phyloP scores from a whole-genome alignment of 768 basidiomycete genomes.

The Suillus occidentalis region DNA sequence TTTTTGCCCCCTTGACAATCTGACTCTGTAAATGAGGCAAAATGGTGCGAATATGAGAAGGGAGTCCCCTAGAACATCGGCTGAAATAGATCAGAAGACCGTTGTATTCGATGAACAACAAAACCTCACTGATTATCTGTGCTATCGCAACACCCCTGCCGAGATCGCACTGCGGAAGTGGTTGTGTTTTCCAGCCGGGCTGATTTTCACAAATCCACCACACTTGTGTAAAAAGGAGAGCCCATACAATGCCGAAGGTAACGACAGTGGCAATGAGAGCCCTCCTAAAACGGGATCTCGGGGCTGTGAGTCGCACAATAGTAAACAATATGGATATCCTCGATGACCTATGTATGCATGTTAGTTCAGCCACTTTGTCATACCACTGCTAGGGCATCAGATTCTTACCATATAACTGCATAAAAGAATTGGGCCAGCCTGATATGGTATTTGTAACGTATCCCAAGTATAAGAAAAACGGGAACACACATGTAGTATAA shows the following conservation, averaged over 20 bases:
- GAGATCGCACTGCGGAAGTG: background rate
- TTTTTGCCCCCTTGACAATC: constrained; percentile 38
- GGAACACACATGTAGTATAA: background rate
- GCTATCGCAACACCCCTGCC: background rate
- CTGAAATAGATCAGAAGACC: constrained; percentile 26
- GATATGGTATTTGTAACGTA: background rate
- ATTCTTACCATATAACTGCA: background rate
- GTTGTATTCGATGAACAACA: background rate
- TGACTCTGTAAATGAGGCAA: constrained; percentile 42
- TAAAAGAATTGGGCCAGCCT: background rate
- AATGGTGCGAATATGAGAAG: constrained; percentile 48
- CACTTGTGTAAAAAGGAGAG: background rate
- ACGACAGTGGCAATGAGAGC: background rate
- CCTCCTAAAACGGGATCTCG: background rate
- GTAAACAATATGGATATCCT: background rate
- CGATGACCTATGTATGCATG: background rate
- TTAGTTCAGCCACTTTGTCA: background rate
- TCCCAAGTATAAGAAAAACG: background rate
- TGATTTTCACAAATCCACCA: background rate
- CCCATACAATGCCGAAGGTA: background rate
- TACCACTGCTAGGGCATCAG: background rate
- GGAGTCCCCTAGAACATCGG: constrained; percentile 47
- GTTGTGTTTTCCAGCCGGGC: background rate
- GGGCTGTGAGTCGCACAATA: background rate
- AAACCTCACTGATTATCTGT: background rate